phyloP scores from a whole-genome alignment of 2,329 filamentous ascomycete genomes.

The Truncatella angustata region DNA sequence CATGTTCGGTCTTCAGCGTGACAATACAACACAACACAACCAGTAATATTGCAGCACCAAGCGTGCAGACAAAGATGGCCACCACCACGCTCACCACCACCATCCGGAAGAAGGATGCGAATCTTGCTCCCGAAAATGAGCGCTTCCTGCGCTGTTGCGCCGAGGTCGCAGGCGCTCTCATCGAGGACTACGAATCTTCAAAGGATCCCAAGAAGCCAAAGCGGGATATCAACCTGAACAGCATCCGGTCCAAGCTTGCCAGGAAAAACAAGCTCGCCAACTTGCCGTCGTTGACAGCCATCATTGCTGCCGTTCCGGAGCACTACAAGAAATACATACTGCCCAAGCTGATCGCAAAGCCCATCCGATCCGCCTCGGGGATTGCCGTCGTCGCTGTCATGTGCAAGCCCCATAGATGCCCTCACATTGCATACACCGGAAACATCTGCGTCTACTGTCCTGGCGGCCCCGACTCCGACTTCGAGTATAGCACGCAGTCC shows the following conservation, averaged over 20 bases:
- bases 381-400: slow-evolving; percentile 99
- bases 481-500: slow-evolving; percentile 98
- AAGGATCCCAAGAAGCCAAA: slow-evolving; percentile 70
- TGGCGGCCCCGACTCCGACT: slow-evolving; percentile 95
- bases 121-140: slow-evolving; percentile 89
- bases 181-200: slow-evolving; percentile 87
- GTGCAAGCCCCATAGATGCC: slow-evolving; percentile 98
- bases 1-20: too few species aligned
- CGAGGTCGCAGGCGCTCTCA: slow-evolving; percentile 89
- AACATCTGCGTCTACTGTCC: slow-evolving; percentile 99
- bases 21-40: too few species aligned
- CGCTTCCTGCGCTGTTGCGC: slow-evolving; percentile 91
- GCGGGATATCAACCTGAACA: slow-evolving; percentile 91
- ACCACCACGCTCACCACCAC: slow-evolving; percentile 65
- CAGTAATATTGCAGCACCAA: too few species aligned
- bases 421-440: slow-evolving; percentile 96
- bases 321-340: slow-evolving; percentile 99
- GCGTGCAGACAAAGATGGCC: neutral
- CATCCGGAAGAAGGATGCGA: slow-evolving; percentile 67
- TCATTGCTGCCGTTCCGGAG: slow-evolving; percentile 97
- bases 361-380: slow-evolving; percentile 91
- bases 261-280: slow-evolving; percentile 90
- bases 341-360: slow-evolving; percentile 94
- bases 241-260: slow-evolving; percentile 78
- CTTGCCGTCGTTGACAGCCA: slow-evolving; percentile 89